These are phyloP conservation scores for Candida sanyiensis DNA, from an alignment of 805 yeast species.

Conservation along the genomic window DNA sequence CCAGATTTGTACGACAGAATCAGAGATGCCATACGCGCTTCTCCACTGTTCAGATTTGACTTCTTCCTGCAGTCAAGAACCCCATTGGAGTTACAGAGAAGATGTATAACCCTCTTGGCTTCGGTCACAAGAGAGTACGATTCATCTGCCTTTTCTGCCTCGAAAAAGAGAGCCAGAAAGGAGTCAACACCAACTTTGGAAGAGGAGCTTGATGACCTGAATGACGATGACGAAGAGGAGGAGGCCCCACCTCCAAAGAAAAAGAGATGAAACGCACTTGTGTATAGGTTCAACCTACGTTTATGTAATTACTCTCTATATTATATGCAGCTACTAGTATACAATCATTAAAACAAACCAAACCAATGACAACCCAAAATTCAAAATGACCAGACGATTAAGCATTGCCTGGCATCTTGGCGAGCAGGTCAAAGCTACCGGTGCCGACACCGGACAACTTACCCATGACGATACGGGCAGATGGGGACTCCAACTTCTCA, in stretches of 20 bases:
- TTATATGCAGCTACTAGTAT: neutral
- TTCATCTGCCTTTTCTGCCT: constrained; percentile 20
- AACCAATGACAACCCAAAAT: constrained; percentile 2
- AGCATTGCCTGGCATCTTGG: constrained; percentile 31
- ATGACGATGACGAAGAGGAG: neutral
- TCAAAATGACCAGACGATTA: constrained; percentile 5
- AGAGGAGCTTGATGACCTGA: constrained; percentile 7
- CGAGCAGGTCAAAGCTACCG: constrained; percentile 81
- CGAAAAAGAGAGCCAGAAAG: constrained; percentile 7
- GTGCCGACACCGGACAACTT: constrained; percentile 90
- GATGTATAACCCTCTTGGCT: constrained; percentile 73
- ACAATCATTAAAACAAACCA: neutral
- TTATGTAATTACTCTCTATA: neutral
- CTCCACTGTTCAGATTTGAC: constrained; percentile 80
- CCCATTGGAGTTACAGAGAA: constrained; percentile 69
- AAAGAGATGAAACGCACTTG: neutral
- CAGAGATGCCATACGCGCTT: constrained; percentile 64
- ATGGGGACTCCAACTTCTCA: constrained; percentile 85
- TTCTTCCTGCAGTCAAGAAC: constrained; percentile 81
- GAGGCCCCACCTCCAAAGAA: constrained; percentile 5
- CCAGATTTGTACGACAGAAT: constrained; percentile 75
- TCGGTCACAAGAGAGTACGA: constrained; percentile 70
- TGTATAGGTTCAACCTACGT: neutral
- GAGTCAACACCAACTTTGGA: constrained; percentile 1
- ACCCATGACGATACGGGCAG: constrained; percentile 91